These are phyloP conservation scores for Myriosclerotinia scirpicola DNA, from an alignment of 2,329 filamentous ascomycete species.

Conservation along the genomic window DNA sequence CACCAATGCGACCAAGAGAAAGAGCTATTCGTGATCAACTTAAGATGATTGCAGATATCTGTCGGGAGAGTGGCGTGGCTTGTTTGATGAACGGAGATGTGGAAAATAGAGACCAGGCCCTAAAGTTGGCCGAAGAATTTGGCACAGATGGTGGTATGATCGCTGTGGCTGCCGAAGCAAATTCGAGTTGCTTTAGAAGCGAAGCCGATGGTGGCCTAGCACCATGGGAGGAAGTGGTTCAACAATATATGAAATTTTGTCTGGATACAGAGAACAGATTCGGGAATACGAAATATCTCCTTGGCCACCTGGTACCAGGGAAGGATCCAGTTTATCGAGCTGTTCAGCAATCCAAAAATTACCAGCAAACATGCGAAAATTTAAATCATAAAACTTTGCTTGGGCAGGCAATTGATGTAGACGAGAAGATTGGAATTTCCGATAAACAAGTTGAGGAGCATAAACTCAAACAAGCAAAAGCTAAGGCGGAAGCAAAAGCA, in stretches of 20 bases:
- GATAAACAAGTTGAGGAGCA: slow-evolving; percentile 20
- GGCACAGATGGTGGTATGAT: slow-evolving; percentile 97
- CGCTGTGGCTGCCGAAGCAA: slow-evolving; percentile 86
- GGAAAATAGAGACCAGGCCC: slow-evolving; percentile 67
- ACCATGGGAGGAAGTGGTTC: slow-evolving; percentile 75
- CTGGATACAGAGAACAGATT: slow-evolving; percentile 82
- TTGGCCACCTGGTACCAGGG: slow-evolving; percentile 82
- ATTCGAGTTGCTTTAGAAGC: slow-evolving; percentile 80
- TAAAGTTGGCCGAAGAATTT: slow-evolving; percentile 71
- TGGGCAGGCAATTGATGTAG: slow-evolving; percentile 63
- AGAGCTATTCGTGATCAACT: slow-evolving; percentile 83
- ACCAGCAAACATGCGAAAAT: slow-evolving; percentile 64
- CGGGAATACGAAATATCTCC: slow-evolving; percentile 89
- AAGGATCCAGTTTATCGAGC: slow-evolving; percentile 64
- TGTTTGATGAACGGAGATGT: slow-evolving; percentile 98
- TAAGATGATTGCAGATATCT: slow-evolving; percentile 77
- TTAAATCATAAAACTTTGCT: slow-evolving; percentile 65
- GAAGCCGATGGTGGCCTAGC: slow-evolving; percentile 67
- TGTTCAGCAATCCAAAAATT: slow-evolving; percentile 67
- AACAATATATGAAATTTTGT: slow-evolving; percentile 69
- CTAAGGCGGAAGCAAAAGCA: slow-evolving; percentile 27
- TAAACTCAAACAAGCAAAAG: slow-evolving; percentile 24
- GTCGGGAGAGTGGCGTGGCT: slow-evolving; percentile 80
- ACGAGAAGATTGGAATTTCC: slow-evolving; percentile 45
- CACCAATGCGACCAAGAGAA: slow-evolving; percentile 90